phyloP scores from a whole-genome alignment of 345 rosid species.

The Lumnitzera racemosa region DNA sequence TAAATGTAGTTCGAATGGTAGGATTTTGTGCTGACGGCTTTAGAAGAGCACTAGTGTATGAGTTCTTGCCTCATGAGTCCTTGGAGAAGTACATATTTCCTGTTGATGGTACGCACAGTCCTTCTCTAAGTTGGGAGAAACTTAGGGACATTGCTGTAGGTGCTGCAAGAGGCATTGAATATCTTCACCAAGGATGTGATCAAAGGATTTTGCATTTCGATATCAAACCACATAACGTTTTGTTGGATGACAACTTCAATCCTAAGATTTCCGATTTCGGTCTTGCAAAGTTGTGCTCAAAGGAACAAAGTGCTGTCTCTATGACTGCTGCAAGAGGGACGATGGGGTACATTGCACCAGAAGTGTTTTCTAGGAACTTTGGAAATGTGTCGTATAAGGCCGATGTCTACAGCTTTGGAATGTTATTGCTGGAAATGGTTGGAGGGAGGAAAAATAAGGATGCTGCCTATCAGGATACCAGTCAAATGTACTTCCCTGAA shows the following conservation, averaged over 20 bases:
- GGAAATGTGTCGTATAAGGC: constrained; percentile 10
- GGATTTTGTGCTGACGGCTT: constrained; percentile 15
- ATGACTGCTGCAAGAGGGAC: constrained; percentile 5
- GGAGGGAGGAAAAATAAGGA: constrained; percentile 14
- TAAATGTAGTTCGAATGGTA: constrained; percentile 11
- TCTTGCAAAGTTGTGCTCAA: constrained; percentile 15
- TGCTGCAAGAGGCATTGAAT: constrained; percentile 19
- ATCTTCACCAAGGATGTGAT: constrained; percentile 19
- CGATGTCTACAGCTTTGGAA: constrained; percentile 19
- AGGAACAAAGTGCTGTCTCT: constrained; percentile 4
- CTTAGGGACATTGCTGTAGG: constrained; percentile 12
- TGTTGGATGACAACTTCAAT: constrained; percentile 14
- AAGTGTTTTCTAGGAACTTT: constrained; percentile 4
- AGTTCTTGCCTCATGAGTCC: constrained; percentile 15
- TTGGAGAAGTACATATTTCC: constrained; percentile 11
- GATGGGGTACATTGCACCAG: no score
- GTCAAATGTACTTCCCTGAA: constrained; percentile 10
- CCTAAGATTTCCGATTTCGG: constrained; percentile 23
- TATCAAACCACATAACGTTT: constrained; percentile 7
- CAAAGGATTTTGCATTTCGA: constrained; percentile 15
- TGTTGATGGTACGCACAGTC: not conserved
- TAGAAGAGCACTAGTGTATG: constrained; percentile 11
- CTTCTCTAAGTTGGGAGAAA: constrained; percentile 14
- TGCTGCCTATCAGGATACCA: not conserved
- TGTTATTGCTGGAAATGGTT: constrained; percentile 22